Evolutionary conservation across 257 asterid species (phyloP).

Genomic region (Avicennia marina): DNA sequence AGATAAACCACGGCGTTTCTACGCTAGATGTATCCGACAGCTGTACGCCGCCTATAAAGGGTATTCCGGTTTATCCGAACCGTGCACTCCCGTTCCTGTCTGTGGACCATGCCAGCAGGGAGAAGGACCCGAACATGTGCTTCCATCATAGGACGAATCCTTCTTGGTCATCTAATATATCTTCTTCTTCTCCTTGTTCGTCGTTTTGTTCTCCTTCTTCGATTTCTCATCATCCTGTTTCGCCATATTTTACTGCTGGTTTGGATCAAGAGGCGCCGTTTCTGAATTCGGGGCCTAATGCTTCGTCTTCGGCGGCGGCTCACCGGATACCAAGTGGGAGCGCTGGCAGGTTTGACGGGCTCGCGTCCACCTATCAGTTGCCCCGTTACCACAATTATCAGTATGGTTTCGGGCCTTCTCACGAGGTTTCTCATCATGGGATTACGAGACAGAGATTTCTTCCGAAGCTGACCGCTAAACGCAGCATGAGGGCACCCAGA

Average conservation of each 20-base stretch:
- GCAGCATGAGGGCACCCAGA: conserved; percentile 85
- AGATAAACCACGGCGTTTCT: conserved; percentile 44
- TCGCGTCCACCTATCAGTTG: conserved; percentile 30
- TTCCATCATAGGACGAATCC: conserved; percentile 30
- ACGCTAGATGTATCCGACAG: conserved; percentile 49
- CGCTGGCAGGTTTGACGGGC: conserved; percentile 1
- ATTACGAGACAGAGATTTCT: conserved; percentile 64
- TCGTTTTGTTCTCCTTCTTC: conserved; percentile 19
- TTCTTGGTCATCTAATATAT: conserved; percentile 8
- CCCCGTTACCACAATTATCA: conserved; percentile 22
- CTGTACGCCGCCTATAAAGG: conserved; percentile 58
- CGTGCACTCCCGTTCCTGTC: conserved; percentile 56
- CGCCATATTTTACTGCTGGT: conserved; percentile 24
- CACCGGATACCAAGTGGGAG: conserved; percentile 7
- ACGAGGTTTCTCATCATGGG: conserved; percentile 27
- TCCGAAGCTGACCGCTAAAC: conserved; percentile 48
- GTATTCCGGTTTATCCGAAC: conserved; percentile 65
- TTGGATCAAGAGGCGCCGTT: conserved; percentile 34
- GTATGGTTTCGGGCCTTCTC: conserved; percentile 24
- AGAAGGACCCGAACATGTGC: conserved; percentile 41
- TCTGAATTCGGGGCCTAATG: conserved; percentile 31
- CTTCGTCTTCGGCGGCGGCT: conserved; percentile 20
- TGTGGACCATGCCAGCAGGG: conserved; percentile 22
- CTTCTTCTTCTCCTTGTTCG: neutral
- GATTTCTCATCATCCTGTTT: neutral